Conservation (phyloP, 2,329 filamentous ascomycete genomes). For the Pestalotiopsis sp. region DNA sequence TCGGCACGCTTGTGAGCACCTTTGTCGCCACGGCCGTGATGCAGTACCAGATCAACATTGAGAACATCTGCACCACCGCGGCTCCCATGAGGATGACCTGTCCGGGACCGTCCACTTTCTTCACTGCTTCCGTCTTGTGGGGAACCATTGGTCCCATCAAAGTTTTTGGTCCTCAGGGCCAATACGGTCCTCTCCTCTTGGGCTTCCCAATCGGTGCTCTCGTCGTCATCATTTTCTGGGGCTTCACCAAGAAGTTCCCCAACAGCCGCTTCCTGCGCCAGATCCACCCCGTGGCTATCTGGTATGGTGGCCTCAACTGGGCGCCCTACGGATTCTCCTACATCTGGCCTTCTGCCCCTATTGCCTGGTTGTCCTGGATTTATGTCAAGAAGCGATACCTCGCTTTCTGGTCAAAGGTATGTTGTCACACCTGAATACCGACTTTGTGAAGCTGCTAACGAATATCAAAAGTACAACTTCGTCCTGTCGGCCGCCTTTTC, state of each 20-base stretch:
- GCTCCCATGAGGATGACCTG: conserved; percentile 13
- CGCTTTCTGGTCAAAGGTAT: conserved; percentile 51
- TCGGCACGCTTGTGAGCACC: conserved; percentile 5
- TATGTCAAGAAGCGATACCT: conserved; percentile 46
- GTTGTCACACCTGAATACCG: conserved; percentile 7
- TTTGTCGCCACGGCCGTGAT: conserved; percentile 21
- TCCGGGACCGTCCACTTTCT: conserved; percentile 9
- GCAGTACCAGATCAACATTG: conserved; percentile 45
- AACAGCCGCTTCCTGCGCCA: conserved; percentile 39
- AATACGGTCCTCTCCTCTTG: conserved; percentile 22
- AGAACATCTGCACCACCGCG: conserved; percentile 20
- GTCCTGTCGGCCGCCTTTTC: conserved; percentile 53
- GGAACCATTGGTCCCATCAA: conserved; percentile 50
- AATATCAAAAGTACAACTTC: conserved; percentile 47
- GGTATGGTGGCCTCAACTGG: conserved; percentile 48
- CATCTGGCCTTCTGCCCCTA: conserved; percentile 14
- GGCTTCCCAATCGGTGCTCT: conserved; percentile 37
- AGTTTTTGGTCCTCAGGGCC: conserved; percentile 45
- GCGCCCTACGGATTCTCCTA: conserved; percentile 40
- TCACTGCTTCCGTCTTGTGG: conserved; percentile 58
- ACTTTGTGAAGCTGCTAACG: neutral
- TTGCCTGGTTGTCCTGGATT: conserved; percentile 40
- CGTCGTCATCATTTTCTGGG: conserved; percentile 43
- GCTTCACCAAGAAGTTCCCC: conserved; percentile 42
- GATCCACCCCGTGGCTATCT: conserved; percentile 49